A percentile compares a stretch with the other conserved stretches of the same genome.
phyloP scores from a whole-genome alignment of 2,329 filamentous ascomycete genomes.

The Cytospora chrysosperma region DNA sequence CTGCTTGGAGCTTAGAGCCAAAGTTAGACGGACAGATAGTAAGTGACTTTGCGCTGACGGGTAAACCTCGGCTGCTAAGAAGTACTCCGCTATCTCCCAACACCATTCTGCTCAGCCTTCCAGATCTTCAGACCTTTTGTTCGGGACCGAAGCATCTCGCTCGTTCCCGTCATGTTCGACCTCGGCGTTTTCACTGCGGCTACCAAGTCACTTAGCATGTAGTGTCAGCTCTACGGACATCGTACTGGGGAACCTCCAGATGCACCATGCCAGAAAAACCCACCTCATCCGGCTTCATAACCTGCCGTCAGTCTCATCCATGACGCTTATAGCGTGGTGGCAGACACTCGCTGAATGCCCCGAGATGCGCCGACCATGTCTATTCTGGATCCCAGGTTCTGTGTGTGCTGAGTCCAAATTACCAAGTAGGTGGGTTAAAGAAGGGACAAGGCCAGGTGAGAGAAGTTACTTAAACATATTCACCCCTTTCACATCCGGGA shows the following conservation, averaged over 20 bases:
- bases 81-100: not conserved
- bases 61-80: not conserved
- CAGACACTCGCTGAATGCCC: not conserved
- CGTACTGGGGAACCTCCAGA: conserved; percentile 20
- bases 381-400: not conserved
- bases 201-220: too few species aligned
- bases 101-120: too few species aligned
- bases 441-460: conserved; percentile 4
- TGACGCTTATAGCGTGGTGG: conserved; percentile 4
- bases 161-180: not conserved
- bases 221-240: conserved; percentile 12
- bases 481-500: not conserved
- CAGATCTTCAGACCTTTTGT: not conserved
- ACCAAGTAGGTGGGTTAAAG: too few species aligned
- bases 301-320: conserved; percentile 5
- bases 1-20: not conserved
- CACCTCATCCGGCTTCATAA: conserved; percentile 5
- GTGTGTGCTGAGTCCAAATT: not conserved
- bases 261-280: conserved; percentile 13
- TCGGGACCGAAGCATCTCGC: conserved; percentile 10
- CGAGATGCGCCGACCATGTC: not conserved
- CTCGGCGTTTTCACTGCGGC: conserved; percentile 6
- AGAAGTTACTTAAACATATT: conserved; percentile 11
- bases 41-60: too few species aligned
- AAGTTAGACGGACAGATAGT: too few species aligned